Conservation (phyloP, 2,329 filamentous ascomycete genomes). For the Leptosphaerulina australis region DNA sequence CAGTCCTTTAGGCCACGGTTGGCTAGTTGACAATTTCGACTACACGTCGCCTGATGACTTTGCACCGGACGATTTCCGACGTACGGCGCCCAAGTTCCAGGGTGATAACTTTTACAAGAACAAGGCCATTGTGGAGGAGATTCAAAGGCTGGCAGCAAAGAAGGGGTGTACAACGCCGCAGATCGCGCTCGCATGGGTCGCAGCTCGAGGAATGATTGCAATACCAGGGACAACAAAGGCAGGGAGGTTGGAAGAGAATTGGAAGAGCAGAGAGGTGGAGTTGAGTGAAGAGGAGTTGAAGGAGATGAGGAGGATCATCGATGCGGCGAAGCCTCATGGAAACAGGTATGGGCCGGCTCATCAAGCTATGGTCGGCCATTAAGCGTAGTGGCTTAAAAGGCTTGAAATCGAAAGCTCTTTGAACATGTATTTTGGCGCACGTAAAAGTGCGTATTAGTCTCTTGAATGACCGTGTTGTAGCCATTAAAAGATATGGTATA, state of each 20-base stretch:
- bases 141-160: constrained; percentile 34
- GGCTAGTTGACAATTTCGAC: constrained; percentile 30
- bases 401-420: too few species aligned
- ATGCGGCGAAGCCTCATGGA: constrained; percentile 51
- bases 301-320: constrained; percentile 28
- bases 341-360: constrained; percentile 43
- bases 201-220: constrained; percentile 55
- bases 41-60: constrained; percentile 54
- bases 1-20: constrained; percentile 42
- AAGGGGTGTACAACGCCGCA: constrained; percentile 64
- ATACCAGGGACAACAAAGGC: constrained; percentile 56
- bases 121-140: constrained; percentile 33
- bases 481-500: too few species aligned
- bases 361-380: constrained; percentile 28
- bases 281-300: constrained; percentile 31
- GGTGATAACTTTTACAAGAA: constrained; percentile 46
- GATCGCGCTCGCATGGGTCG: constrained; percentile 53
- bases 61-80: constrained; percentile 40
- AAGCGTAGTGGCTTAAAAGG: not conserved
- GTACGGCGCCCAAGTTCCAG: constrained; percentile 49
- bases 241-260: constrained; percentile 30
- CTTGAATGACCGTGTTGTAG: too few species aligned
- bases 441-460: too few species aligned
- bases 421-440: too few species aligned
- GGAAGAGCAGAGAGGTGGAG: constrained; percentile 26